phyloP scores from a whole-genome alignment of 2,329 filamentous ascomycete genomes.

The Fonsecaea pedrosoi region DNA sequence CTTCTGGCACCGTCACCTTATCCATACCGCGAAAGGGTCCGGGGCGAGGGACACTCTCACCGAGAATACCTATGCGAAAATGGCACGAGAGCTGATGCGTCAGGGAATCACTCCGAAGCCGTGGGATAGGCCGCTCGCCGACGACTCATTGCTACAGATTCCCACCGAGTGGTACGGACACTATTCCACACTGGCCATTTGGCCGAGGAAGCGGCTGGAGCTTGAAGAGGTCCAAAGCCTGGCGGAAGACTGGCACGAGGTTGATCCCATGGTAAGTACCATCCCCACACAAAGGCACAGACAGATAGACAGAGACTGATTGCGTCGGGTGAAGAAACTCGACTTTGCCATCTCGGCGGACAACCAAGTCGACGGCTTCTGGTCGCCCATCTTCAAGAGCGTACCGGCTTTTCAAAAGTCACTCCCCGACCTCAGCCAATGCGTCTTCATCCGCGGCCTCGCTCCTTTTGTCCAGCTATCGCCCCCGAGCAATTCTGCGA shows the following conservation, averaged over 20 bases:
- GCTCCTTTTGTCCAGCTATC: constrained; percentile 36
- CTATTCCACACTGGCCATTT: constrained; percentile 47
- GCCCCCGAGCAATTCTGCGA: neutral
- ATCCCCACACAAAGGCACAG: too few species aligned
- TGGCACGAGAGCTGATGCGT: constrained; percentile 32
- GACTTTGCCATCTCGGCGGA: constrained; percentile 29
- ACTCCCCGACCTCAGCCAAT: constrained; percentile 25
- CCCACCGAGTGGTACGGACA: constrained; percentile 38
- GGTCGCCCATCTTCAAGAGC: constrained; percentile 35
- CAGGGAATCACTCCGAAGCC: constrained; percentile 28
- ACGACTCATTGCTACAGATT: constrained; percentile 11
- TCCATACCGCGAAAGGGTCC: constrained; percentile 35
- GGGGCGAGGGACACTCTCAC: constrained; percentile 12
- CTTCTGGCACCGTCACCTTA: constrained; percentile 52
- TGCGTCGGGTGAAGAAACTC: constrained; percentile 25
- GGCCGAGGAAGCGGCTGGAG: constrained; percentile 38
- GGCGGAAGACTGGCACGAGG: constrained; percentile 43
- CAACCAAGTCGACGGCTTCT: constrained; percentile 30
- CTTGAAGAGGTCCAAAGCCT: constrained; percentile 47
- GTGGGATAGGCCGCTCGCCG: constrained; percentile 35
- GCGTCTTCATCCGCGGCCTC: constrained; percentile 35
- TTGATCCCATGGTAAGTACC: constrained; percentile 36
- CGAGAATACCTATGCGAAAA: constrained; percentile 37
- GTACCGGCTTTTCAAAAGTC: constrained; percentile 36
- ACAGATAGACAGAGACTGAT: neutral